phyloP scores from a whole-genome alignment of 164 flowering plant genomes.

The Hamamelis virginiana region DNA sequence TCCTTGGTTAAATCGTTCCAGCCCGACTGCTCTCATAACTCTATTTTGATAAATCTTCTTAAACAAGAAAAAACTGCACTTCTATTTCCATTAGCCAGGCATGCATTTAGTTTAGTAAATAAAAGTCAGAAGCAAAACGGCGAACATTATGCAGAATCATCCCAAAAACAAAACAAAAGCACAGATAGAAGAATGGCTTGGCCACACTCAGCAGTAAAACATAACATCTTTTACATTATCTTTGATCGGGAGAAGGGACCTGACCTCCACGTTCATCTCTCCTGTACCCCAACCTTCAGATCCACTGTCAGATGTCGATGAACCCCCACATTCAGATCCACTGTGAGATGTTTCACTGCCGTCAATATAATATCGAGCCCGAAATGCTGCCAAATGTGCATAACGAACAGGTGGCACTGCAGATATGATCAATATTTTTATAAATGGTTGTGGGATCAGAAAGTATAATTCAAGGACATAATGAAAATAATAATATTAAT shows the following conservation, averaged over 20 bases:
- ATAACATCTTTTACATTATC: conserved; percentile 66
- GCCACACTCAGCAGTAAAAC: conserved; percentile 57
- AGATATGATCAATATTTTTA: neutral
- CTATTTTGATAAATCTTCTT: too few species aligned
- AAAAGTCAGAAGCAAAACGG: too few species aligned
- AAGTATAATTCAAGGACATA: too few species aligned
- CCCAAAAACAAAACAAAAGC: too few species aligned
- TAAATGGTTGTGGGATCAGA: too few species aligned
- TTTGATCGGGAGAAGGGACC: conserved; percentile 44
- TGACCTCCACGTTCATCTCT: conserved; percentile 10
- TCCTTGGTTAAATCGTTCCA: too few species aligned
- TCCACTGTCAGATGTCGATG: conserved; percentile 39
- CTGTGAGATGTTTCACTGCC: conserved; percentile 38
- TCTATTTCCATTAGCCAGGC: too few species aligned
- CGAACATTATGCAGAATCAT: too few species aligned
- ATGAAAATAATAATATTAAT: too few species aligned
- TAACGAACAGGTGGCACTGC: conserved; percentile 94
- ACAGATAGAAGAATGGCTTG: neutral
- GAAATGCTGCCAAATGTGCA: conserved; percentile 75
- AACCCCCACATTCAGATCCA: conserved; percentile 33
- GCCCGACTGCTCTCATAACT: too few species aligned
- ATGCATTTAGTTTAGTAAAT: too few species aligned
- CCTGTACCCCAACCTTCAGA: conserved; percentile 23
- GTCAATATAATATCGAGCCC: conserved; percentile 69
- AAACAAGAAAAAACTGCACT: too few species aligned